Conservation (phyloP, 345 rosid genomes). For the Populus deltoides region DNA sequence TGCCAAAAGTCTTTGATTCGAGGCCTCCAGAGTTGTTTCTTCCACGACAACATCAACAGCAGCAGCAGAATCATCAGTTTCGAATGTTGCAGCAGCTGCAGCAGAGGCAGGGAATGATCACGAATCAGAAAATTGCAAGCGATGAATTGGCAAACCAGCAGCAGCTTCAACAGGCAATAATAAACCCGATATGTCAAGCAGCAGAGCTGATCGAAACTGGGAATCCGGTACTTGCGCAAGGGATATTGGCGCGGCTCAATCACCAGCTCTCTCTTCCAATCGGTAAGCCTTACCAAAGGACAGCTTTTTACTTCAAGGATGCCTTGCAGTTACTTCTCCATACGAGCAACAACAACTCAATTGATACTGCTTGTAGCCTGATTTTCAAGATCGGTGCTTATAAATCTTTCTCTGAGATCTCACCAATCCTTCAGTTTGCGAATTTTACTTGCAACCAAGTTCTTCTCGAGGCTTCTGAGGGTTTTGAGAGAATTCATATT, state of each 20-base stretch:
- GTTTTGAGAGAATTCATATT: constrained; percentile 65
- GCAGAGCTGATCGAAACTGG: constrained; percentile 86
- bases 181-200: constrained; percentile 74
- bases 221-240: constrained; percentile 84
- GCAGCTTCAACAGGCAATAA: constrained; percentile 64
- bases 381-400: constrained; percentile 80
- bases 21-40: constrained; percentile 40
- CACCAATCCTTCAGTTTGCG: constrained; percentile 78
- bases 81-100: constrained; percentile 31
- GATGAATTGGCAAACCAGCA: constrained; percentile 51
- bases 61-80: constrained; percentile 8
- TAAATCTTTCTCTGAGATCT: constrained; percentile 77
- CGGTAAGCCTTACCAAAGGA: constrained; percentile 77
- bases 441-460: constrained; percentile 89
- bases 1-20: constrained; percentile 12
- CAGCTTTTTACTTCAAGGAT: constrained; percentile 73
- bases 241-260: constrained; percentile 99
- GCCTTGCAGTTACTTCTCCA: constrained; percentile 61
- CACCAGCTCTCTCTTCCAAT: constrained; percentile 77
- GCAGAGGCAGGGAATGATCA: constrained; percentile 22
- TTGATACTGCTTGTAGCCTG: constrained; percentile 35
- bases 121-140: constrained; percentile 35
- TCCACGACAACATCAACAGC: constrained; percentile 43
- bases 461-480: constrained; percentile 62
- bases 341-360: constrained; percentile 20